Evolutionary conservation across 176 grass and related monocot genomes (phyloP).

Genomic region (Carex myosuroides): DNA sequence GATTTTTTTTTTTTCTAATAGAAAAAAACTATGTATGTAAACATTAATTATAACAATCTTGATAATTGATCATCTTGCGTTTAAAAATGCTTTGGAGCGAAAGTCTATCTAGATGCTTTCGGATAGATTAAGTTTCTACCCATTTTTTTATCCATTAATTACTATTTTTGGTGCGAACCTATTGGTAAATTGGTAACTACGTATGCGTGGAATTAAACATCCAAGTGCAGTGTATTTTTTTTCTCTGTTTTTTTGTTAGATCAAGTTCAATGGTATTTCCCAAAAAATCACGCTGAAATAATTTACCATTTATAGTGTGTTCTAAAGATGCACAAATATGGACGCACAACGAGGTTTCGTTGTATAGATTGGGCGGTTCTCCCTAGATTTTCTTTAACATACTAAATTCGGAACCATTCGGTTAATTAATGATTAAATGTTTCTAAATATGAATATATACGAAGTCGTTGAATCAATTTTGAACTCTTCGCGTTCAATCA

Average conservation of each 20-base stretch:
- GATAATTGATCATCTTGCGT: too few relatives aligned
- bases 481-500: too few relatives aligned
- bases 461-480: too few relatives aligned
- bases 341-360: neutral
- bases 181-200: neutral
- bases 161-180: neutral
- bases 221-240: neutral
- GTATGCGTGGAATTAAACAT: neutral
- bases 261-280: neutral
- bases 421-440: neutral
- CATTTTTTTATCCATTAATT: neutral
- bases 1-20: too few relatives aligned
- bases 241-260: neutral
- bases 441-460: neutral
- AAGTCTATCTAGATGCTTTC: too few relatives aligned
- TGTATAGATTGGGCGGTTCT: neutral
- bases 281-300: neutral
- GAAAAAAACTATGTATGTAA: too few relatives aligned
- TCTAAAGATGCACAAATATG: neutral
- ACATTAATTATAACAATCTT: too few relatives aligned
- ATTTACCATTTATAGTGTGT: neutral
- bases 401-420: neutral
- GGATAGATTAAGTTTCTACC: too few relatives aligned
- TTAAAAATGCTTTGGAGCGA: too few relatives aligned
- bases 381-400: neutral